phyloP scores from a whole-genome alignment of 768 basidiomycete genomes.

The Fomitopsis pulvina region DNA sequence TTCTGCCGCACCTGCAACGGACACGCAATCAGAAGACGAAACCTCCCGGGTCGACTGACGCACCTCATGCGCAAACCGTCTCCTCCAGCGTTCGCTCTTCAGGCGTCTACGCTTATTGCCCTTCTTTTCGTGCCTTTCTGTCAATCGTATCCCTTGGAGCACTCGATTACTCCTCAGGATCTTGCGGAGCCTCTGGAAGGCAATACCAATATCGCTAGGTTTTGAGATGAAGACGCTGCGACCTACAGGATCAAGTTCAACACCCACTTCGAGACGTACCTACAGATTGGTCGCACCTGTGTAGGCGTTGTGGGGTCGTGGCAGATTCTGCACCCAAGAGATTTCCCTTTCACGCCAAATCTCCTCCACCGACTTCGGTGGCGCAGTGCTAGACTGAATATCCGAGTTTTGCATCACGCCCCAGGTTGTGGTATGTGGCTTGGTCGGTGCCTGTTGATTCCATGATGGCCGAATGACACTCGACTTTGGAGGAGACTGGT shows the following conservation, averaged over 20 bases:
- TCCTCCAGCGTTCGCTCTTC: conserved; percentile 72
- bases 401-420: no score
- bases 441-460: no score
- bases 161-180: conserved; percentile 55
- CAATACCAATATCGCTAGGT: conserved; percentile 37
- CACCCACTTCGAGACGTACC: not conserved
- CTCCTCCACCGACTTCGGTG: conserved; percentile 24
- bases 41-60: conserved; percentile 18
- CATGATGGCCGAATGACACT: no score
- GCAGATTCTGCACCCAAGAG: conserved; percentile 14
- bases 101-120: conserved; percentile 73
- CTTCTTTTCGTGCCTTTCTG: conserved; percentile 74
- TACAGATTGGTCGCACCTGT: conserved; percentile 35
- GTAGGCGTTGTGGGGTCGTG: conserved; percentile 44
- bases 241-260: conserved; percentile 32
- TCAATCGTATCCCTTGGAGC: conserved; percentile 37
- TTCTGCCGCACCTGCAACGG: conserved; percentile 70
- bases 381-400: no score
- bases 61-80: conserved; percentile 74
- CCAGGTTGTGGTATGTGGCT: no score
- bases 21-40: conserved; percentile 11
- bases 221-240: conserved; percentile 47
- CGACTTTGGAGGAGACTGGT: no score
- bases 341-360: conserved; percentile 32
- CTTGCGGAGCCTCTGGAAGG: conserved; percentile 42